A percentile compares a stretch with the other conserved stretches of the same genome.
Evolutionary conservation across 75 land plant genomes (phyloP).

Genomic region (Isoetes taiwanensis): DNA sequence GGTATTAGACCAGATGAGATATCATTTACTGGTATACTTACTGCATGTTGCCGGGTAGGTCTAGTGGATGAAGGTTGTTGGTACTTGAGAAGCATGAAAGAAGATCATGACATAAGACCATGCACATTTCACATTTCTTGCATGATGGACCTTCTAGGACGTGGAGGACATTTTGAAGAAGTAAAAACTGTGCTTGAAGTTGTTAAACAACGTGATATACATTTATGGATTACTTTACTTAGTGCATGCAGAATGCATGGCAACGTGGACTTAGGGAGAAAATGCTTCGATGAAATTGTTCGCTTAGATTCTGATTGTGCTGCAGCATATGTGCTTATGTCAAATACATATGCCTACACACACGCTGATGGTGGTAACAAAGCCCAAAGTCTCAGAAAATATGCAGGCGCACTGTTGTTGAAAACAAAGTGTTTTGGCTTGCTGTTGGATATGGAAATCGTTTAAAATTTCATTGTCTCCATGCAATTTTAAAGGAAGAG

Average conservation of each 20-base stretch:
- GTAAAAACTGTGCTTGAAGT: slow-evolving; percentile 39
- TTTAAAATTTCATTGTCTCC: too few species aligned
- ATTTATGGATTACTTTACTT: slow-evolving; percentile 53
- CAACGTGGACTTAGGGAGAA: slow-evolving; percentile 27
- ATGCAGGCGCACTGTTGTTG: too few species aligned
- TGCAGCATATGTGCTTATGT: too few species aligned
- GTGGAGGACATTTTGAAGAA: slow-evolving; percentile 40
- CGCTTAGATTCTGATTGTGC: slow-evolving; percentile 36
- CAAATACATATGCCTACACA: too few species aligned
- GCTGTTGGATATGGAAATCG: too few species aligned
- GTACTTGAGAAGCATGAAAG: slow-evolving; percentile 36
- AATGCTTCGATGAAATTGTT: slow-evolving; percentile 19
- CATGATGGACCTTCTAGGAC: slow-evolving; percentile 54
- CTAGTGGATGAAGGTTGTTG: slow-evolving; percentile 35
- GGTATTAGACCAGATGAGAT: slow-evolving; percentile 44
- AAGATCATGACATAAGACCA: slow-evolving; percentile 27
- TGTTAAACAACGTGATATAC: slow-evolving; percentile 24
- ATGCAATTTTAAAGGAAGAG: too few species aligned
- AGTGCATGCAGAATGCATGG: slow-evolving; percentile 41
- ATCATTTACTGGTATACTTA: slow-evolving; percentile 41
- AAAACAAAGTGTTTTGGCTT: too few species aligned
- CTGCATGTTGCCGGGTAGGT: slow-evolving; percentile 58
- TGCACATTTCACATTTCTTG: slow-evolving; percentile 45
- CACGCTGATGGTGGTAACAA: too few species aligned
- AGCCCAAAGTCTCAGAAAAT: too few species aligned